Conservation (phyloP, 768 basidiomycete species). For the Tricholomella constricta region DNA sequence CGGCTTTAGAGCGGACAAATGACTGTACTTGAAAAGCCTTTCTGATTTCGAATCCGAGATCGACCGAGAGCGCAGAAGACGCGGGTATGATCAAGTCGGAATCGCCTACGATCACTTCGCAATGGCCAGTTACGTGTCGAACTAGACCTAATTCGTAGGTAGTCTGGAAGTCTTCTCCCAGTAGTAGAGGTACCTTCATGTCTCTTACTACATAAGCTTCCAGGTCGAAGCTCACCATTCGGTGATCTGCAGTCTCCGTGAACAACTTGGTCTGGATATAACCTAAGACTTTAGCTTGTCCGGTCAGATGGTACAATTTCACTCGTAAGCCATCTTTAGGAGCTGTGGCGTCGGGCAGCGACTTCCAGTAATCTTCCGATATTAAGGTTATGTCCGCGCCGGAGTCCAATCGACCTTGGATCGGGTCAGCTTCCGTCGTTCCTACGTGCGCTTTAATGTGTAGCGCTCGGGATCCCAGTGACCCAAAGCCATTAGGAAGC, state of each 20-base stretch:
- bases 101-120: slow-evolving; percentile 3
- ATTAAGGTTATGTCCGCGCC: too few species aligned
- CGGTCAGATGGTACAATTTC: slow-evolving; percentile 5
- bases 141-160: slow-evolving; percentile 22
- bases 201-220: slow-evolving; percentile 33
- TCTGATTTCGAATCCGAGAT: slow-evolving; percentile 21
- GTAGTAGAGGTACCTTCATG: slow-evolving; percentile 29
- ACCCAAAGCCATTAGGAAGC: background rate
- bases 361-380: slow-evolving; percentile 8
- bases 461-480: background rate
- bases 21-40: slow-evolving; percentile 7
- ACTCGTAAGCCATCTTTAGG: slow-evolving; percentile 16
- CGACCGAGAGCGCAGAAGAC: slow-evolving; percentile 9
- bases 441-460: slow-evolving; percentile 3
- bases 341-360: slow-evolving; percentile 2
- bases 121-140: slow-evolving; percentile 4
- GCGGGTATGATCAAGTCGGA: background rate
- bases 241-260: background rate
- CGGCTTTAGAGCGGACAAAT: slow-evolving; percentile 3
- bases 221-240: slow-evolving; percentile 22
- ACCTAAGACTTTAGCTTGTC: background rate
- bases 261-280: background rate
- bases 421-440: background rate
- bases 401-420: background rate
- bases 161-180: slow-evolving; percentile 35